Evolutionary conservation across 768 basidiomycete species (phyloP).

Genomic region (Xerocomellus amylosporus): DNA sequence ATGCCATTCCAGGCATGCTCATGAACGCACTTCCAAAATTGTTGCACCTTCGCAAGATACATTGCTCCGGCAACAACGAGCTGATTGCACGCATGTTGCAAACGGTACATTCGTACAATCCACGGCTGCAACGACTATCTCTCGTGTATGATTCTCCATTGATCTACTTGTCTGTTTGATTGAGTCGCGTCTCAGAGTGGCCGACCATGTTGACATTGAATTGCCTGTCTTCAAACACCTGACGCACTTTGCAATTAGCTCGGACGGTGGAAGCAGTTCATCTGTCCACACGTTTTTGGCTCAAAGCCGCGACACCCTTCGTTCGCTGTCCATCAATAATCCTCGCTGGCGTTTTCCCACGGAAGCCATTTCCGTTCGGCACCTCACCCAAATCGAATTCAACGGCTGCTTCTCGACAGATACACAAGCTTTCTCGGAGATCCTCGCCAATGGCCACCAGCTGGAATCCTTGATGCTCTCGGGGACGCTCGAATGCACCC

Average conservation of each 20-base stretch:
- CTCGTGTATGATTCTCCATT: slow-evolving; percentile 41
- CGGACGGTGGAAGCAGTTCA: slow-evolving; percentile 40
- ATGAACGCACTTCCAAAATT: slow-evolving; percentile 66
- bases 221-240: slow-evolving; percentile 53
- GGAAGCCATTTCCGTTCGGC: slow-evolving; percentile 51
- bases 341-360: slow-evolving; percentile 56
- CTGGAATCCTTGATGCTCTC: slow-evolving; percentile 59
- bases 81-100: slow-evolving; percentile 51
- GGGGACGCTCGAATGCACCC: slow-evolving; percentile 50
- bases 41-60: slow-evolving; percentile 54
- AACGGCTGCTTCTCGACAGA: slow-evolving; percentile 52
- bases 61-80: slow-evolving; percentile 56
- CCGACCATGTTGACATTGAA: slow-evolving; percentile 45
- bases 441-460: slow-evolving; percentile 60
- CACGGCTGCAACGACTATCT: slow-evolving; percentile 55
- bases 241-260: slow-evolving; percentile 55
- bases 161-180: not conserved
- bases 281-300: slow-evolving; percentile 46
- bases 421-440: slow-evolving; percentile 52
- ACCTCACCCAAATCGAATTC: slow-evolving; percentile 64
- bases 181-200: slow-evolving; percentile 19
- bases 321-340: slow-evolving; percentile 54
- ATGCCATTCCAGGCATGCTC: slow-evolving; percentile 51
- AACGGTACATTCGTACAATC: slow-evolving; percentile 49
- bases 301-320: slow-evolving; percentile 52